A percentile compares a stretch with the other conserved stretches of the same genome.
These are phyloP conservation scores for Lanzia echinophila DNA, from an alignment of 2,329 filamentous ascomycete genomes.

Conservation along the genomic window DNA sequence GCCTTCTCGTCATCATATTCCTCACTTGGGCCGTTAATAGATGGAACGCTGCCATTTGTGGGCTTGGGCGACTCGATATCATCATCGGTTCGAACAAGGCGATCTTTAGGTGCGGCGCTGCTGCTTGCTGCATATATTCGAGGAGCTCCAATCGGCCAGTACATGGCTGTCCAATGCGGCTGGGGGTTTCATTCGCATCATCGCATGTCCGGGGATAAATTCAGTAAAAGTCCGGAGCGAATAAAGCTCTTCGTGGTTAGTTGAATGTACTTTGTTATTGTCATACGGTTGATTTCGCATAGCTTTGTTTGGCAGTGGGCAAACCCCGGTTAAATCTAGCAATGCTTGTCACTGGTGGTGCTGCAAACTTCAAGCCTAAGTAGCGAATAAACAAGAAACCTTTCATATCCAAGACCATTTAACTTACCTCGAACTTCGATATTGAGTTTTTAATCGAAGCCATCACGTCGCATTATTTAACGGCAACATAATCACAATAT, in stretches of 20 bases:
- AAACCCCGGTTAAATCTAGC: background rate
- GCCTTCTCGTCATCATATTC: conserved; percentile 22
- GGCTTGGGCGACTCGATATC: conserved; percentile 42
- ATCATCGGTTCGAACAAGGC: conserved; percentile 52
- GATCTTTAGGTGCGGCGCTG: conserved; percentile 46
- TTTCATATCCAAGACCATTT: no score
- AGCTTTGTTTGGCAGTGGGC: background rate
- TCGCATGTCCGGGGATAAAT: conserved; percentile 28
- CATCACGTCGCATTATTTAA: background rate
- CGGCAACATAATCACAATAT: background rate
- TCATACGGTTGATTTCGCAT: background rate
- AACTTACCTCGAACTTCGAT: no score
- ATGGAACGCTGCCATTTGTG: conserved; percentile 31
- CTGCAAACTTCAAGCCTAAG: no score
- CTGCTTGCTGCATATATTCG: conserved; percentile 75
- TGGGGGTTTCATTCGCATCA: conserved; percentile 29
- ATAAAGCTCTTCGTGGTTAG: conserved; percentile 9
- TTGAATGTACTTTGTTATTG: background rate
- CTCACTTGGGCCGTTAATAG: conserved; percentile 24
- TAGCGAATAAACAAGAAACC: no score
- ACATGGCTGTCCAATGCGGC: conserved; percentile 53
- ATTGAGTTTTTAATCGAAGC: no score
- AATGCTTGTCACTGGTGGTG: no score
- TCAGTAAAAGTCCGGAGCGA: conserved; percentile 14
- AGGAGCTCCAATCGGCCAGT: conserved; percentile 84